Evolutionary conservation across 1,139 yeast species (phyloP), one percentile per base, ranked within the genome.

Genomic region (Meyerozyma carpophila): DNA sequence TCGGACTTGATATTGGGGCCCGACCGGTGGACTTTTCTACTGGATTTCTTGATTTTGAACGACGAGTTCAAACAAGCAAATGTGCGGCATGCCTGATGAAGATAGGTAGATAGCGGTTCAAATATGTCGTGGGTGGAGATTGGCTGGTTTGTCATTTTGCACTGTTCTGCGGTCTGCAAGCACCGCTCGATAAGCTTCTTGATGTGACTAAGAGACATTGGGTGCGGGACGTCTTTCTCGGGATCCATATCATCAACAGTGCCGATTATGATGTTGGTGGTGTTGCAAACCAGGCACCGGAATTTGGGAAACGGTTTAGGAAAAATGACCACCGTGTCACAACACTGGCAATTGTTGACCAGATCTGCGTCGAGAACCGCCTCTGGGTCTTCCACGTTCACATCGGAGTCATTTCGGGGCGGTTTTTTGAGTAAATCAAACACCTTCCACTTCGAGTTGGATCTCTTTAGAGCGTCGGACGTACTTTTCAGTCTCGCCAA

Each of bases 311-410:
- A 65, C 8, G 58, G 58, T 5, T 60, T 60, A 0, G 84, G 82
- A 49, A 77, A 73, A 10, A 75, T 69, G 32, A 84, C 59, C 6
- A 74, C 54, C 0, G 81, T 75, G 1, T 84, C 86, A 62, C 95
- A 85, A 56, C 94, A 85, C 13, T 55, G 56, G 49, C 77, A 72
- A 44, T 59, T 61, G 39, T 57, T 55, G 20, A 67, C 57, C 14
- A 54, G 40, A 10, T 42, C 43, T 9, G 47, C 48, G 3, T 14
- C 44, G 7, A 38, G 45, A 4, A 21, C 11, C 3, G 9, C 26
- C 26, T 5, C 41, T 1, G 21, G 11, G 16, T 39, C 37, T 11
- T 39, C 21, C 14, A 39, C 21, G 5, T 8, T 11, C 37, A 24
- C 25, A 3, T 25, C 32, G 9, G 11, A 1, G 10, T 41, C 43